Evolutionary conservation across 2,329 filamentous ascomycete species (phyloP).

Genomic region (Tolypocladium paradoxum): DNA sequence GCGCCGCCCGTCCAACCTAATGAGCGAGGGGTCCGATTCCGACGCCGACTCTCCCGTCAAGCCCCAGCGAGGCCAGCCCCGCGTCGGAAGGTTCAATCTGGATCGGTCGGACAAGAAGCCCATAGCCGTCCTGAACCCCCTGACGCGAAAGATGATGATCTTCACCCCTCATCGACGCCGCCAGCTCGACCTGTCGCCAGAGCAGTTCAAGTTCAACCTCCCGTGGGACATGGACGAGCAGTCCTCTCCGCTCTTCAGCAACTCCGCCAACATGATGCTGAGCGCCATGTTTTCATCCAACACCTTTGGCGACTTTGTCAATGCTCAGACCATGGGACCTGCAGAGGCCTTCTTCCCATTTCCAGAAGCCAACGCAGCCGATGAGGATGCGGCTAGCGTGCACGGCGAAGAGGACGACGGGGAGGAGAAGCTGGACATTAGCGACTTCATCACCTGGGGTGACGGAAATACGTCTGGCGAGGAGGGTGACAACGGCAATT

Average conservation of each 20-base stretch:
- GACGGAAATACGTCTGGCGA: constrained; percentile 50
- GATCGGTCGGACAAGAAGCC: constrained; percentile 45
- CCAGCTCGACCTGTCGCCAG: constrained; percentile 41
- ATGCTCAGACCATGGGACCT: constrained; percentile 58
- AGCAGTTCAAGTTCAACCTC: constrained; percentile 44
- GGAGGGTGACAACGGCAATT: constrained; percentile 39
- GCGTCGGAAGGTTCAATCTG: constrained; percentile 42
- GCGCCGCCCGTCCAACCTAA: constrained; percentile 25
- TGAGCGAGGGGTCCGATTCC: constrained; percentile 36
- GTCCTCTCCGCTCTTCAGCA: constrained; percentile 49
- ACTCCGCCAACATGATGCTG: constrained; percentile 68
- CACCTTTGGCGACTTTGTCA: constrained; percentile 45
- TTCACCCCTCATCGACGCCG: constrained; percentile 43
- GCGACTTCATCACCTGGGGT: constrained; percentile 63
- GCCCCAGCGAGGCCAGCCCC: constrained; percentile 39
- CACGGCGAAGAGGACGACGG: constrained; percentile 52
- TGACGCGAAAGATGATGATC: constrained; percentile 52
- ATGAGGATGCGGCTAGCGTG: constrained; percentile 30
- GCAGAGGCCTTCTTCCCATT: constrained; percentile 68
- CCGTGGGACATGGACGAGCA: constrained; percentile 31
- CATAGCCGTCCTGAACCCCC: constrained; percentile 46
- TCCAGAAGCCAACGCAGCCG: constrained; percentile 44
- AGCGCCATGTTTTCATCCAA: constrained; percentile 55
- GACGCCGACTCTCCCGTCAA: constrained; percentile 37
- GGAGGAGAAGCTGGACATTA: constrained; percentile 52